Evolutionary conservation across 2,329 filamentous ascomycete genomes (phyloP).

Genomic region (Nemania serpens): DNA sequence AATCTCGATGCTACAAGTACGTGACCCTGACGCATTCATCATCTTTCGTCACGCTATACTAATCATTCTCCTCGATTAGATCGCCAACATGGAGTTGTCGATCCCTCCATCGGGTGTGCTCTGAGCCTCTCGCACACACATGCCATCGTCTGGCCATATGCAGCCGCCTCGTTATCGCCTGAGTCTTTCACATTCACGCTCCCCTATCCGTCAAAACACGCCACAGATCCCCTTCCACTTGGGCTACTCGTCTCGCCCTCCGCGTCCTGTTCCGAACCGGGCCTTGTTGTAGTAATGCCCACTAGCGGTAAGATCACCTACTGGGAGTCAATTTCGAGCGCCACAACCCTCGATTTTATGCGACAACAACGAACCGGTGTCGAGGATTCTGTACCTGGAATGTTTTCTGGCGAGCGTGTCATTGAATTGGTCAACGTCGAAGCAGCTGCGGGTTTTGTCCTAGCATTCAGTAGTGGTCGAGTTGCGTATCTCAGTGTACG

Average conservation of each 20-base stretch:
- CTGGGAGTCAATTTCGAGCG: slow-evolving; percentile 93
- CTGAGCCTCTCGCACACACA: slow-evolving; percentile 79
- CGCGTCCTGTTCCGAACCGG: slow-evolving; percentile 77
- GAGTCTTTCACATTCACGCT: slow-evolving; percentile 82
- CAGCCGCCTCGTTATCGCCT: slow-evolving; percentile 66
- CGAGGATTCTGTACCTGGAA: slow-evolving; percentile 72
- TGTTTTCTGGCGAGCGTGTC: slow-evolving; percentile 79
- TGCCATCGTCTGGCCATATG: slow-evolving; percentile 91
- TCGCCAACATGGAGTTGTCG: slow-evolving; percentile 68
- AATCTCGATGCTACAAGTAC: slow-evolving; percentile 68
- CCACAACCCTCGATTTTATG: slow-evolving; percentile 81
- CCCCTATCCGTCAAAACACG: slow-evolving; percentile 70
- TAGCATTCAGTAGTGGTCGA: slow-evolving; percentile 83
- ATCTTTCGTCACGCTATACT: slow-evolving; percentile 32
- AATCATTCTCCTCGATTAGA: slow-evolving; percentile 46
- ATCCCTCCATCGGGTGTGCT: slow-evolving; percentile 71
- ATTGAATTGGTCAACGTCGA: slow-evolving; percentile 82
- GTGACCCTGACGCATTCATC: slow-evolving; percentile 35
- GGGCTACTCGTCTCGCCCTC: slow-evolving; percentile 82
- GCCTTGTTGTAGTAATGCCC: slow-evolving; percentile 84
- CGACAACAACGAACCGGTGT: slow-evolving; percentile 81
- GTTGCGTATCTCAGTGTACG: slow-evolving; percentile 84
- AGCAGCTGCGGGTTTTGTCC: slow-evolving; percentile 79
- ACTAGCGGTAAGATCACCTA: slow-evolving; percentile 84
- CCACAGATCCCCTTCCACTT: slow-evolving; percentile 75